Evolutionary conservation across 192 early-diverging fungal species (phyloP).

Genomic region (Haplosporangium gracile): DNA sequence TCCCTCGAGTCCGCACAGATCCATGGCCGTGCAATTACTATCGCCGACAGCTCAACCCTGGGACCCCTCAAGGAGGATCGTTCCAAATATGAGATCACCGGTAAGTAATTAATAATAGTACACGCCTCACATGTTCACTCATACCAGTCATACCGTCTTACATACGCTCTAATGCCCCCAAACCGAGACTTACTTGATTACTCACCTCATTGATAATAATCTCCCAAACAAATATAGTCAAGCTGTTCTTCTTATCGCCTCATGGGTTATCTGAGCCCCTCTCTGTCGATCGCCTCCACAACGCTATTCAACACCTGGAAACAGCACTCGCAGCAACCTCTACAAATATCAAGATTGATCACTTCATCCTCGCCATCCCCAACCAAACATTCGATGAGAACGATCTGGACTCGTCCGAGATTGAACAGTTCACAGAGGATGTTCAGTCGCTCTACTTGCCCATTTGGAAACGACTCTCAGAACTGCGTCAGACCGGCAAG

Average conservation of each 20-base stretch:
- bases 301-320: conserved; percentile 16
- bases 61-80: conserved; percentile 58
- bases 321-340: not conserved
- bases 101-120: conserved; percentile 10
- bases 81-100: conserved; percentile 56
- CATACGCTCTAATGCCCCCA: not conserved
- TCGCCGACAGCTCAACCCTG: conserved; percentile 44
- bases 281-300: conserved; percentile 24
- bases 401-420: conserved; percentile 42
- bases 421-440: conserved; percentile 15
- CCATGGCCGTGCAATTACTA: conserved; percentile 40
- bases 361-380: conserved; percentile 31
- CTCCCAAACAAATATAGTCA: conserved; percentile 6
- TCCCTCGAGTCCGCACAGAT: conserved; percentile 44
- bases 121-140: not conserved
- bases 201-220: not conserved
- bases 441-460: conserved; percentile 20
- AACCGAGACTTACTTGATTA: not conserved
- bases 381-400: conserved; percentile 44
- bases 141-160: not conserved
- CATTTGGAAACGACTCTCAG: conserved; percentile 40
- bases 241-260: conserved; percentile 38
- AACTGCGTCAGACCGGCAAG: conserved; percentile 35
- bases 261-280: conserved; percentile 11
- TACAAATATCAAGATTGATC: conserved; percentile 13